Evolutionary conservation across 495 filamentous ascomycete genomes (phyloP).

Genomic region (Trichocladium uniseriatum): DNA sequence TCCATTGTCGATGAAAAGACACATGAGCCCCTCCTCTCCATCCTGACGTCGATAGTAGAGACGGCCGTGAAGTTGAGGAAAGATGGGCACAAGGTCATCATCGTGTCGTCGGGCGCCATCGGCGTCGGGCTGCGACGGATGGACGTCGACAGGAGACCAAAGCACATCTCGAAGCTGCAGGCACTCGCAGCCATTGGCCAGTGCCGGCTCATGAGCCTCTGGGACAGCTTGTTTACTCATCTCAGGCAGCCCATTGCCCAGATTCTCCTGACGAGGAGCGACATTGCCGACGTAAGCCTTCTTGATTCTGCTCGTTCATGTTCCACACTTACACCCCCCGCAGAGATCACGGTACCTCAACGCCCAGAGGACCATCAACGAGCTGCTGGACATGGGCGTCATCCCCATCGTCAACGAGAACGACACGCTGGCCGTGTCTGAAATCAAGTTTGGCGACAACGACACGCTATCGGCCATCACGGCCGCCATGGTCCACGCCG

Average conservation of each 20-base stretch:
- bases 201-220: constrained; percentile 88
- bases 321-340: constrained; percentile 1
- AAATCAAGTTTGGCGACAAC: constrained; percentile 99
- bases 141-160: constrained; percentile 82
- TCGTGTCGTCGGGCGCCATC: constrained; percentile 95
- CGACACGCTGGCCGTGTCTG: constrained; percentile 89
- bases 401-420: constrained; percentile 99
- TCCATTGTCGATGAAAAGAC: constrained; percentile 96
- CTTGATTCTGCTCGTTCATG: no score
- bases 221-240: constrained; percentile 86
- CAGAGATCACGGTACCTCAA: constrained; percentile 91
- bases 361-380: constrained; percentile 85
- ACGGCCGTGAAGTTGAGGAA: constrained; percentile 75
- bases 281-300: constrained; percentile 75
- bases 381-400: constrained; percentile 88
- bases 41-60: constrained; percentile 82
- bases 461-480: constrained; percentile 95
- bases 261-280: constrained; percentile 89
- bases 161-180: constrained; percentile 78
- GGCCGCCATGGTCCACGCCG: constrained; percentile 92
- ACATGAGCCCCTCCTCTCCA: constrained; percentile 93
- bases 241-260: constrained; percentile 85
- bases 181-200: constrained; percentile 94
- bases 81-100: constrained; percentile 87
- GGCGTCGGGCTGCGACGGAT: constrained; percentile 84